A percentile compares a stretch with the other conserved stretches of the same genome.
phyloP scores from a whole-genome alignment of 2,329 filamentous ascomycete species.

The Arthrocladium fulminans region DNA sequence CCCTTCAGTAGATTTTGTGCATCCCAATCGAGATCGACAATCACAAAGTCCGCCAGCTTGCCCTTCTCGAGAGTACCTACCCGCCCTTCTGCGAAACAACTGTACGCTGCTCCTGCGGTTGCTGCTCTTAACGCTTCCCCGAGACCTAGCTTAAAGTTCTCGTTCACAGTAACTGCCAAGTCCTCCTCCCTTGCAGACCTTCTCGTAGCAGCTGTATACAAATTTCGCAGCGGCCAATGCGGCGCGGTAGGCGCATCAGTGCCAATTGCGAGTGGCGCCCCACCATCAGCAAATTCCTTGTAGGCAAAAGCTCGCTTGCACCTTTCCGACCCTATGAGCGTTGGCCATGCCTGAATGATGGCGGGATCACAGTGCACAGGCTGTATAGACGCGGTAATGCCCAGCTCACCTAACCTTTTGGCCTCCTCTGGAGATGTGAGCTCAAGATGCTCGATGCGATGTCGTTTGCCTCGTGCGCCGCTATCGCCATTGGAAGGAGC shows the following conservation, averaged over 20 bases:
- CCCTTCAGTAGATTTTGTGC: constrained; percentile 34
- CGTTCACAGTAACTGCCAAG: constrained; percentile 33
- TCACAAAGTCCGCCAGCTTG: constrained; percentile 35
- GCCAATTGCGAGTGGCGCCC: constrained; percentile 39
- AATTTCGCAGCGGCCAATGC: constrained; percentile 37
- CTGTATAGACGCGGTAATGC: constrained; percentile 37
- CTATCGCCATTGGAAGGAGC: constrained; percentile 26
- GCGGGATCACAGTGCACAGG: constrained; percentile 36
- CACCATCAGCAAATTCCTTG: constrained; percentile 40
- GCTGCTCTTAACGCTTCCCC: constrained; percentile 37
- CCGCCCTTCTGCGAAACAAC: constrained; percentile 36
- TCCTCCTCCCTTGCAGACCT: constrained; percentile 36
- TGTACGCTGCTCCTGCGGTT: constrained; percentile 39
- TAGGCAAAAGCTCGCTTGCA: constrained; percentile 44
- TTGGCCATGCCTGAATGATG: constrained; percentile 41
- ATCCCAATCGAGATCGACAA: constrained; percentile 31
- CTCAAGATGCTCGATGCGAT: constrained; percentile 46
- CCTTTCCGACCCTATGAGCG: constrained; percentile 37
- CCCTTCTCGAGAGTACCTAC: constrained; percentile 33
- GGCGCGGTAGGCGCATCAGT: constrained; percentile 43
- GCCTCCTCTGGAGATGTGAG: constrained; percentile 41
- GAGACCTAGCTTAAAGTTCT: constrained; percentile 35
- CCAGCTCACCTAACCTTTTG: constrained; percentile 37
- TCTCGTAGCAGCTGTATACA: constrained; percentile 43
- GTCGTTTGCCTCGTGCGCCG: constrained; percentile 27